Evolutionary conservation across 2,329 filamentous ascomycete species (phyloP).

Genomic region (Exophiala calicioides): DNA sequence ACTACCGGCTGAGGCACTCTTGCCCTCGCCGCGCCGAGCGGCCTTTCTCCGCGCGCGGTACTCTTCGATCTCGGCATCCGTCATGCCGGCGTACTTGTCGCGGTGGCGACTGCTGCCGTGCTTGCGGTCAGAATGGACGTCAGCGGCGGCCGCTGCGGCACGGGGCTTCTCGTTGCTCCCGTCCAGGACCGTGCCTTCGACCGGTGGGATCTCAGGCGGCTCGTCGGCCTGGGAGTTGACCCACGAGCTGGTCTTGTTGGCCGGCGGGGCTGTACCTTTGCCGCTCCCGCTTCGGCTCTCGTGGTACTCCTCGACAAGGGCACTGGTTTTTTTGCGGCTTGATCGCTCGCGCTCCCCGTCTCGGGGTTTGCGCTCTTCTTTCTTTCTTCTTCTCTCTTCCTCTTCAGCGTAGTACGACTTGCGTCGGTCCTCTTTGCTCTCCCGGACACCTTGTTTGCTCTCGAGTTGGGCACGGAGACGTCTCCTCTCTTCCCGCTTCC

Average conservation of each 20-base stretch:
- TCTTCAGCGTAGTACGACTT: slow-evolving; percentile 36
- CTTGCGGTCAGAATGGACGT: slow-evolving; percentile 23
- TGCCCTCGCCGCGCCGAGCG: slow-evolving; percentile 22
- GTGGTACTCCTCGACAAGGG: slow-evolving; percentile 37
- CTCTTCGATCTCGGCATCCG: slow-evolving; percentile 44
- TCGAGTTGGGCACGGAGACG: slow-evolving; percentile 30
- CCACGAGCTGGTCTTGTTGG: slow-evolving; percentile 53
- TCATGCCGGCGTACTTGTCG: slow-evolving; percentile 42
- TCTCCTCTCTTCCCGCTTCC: slow-evolving; percentile 40
- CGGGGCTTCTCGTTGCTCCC: slow-evolving; percentile 34
- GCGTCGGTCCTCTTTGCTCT: slow-evolving; percentile 35
- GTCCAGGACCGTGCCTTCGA: slow-evolving; percentile 50
- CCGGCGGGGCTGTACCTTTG: slow-evolving; percentile 31
- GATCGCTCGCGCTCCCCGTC: slow-evolving; percentile 37
- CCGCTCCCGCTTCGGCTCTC: slow-evolving; percentile 34
- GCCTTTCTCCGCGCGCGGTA: slow-evolving; percentile 33
- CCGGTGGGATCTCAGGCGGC: slow-evolving; percentile 49
- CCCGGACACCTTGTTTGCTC: slow-evolving; percentile 22
- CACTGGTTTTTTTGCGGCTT: slow-evolving; percentile 27
- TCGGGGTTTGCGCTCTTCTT: slow-evolving; percentile 36
- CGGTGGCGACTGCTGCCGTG: slow-evolving; percentile 43
- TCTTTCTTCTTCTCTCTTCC: slow-evolving; percentile 24
- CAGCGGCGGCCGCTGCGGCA: slow-evolving; percentile 26
- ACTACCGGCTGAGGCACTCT: slow-evolving; percentile 29
- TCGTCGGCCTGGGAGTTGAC: slow-evolving; percentile 50